Percentiles rank a stretch among this genome's conserved stretches.
Evolutionary conservation across 805 yeast species (phyloP).

Genomic region (Schwanniomyces vanrijiae): DNA sequence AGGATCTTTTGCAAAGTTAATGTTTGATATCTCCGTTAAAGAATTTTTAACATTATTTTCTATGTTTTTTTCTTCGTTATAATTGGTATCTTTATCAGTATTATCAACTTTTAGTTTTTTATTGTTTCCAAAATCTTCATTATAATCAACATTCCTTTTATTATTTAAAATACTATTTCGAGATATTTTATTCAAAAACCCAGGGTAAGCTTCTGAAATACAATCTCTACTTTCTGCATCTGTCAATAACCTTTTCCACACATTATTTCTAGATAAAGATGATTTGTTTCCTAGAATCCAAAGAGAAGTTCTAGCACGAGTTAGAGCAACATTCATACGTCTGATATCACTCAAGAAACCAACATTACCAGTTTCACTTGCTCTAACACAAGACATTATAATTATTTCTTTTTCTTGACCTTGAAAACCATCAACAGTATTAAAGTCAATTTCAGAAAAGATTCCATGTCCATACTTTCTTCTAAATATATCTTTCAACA

Average conservation of each 20-base stretch:
- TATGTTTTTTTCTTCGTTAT: background rate
- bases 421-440: constrained; percentile 95
- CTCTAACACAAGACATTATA: constrained; percentile 93
- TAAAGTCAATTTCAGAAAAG: constrained; percentile 72
- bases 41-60: background rate
- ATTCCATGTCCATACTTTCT: constrained; percentile 63
- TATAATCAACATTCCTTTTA: background rate
- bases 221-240: constrained; percentile 59
- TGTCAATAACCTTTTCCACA: constrained; percentile 70
- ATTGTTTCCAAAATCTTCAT: background rate
- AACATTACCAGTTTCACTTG: constrained; percentile 63
- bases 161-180: background rate
- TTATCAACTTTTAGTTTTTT: background rate
- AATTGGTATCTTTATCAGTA: too few species aligned
- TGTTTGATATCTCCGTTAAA: background rate
- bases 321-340: constrained; percentile 95
- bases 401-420: constrained; percentile 91
- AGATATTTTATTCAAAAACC: constrained; percentile 24
- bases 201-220: constrained; percentile 33
- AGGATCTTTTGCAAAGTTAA: too few species aligned
- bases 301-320: constrained; percentile 87
- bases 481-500: constrained; percentile 56
- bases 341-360: constrained; percentile 91
- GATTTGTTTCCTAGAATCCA: constrained; percentile 86
- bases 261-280: constrained; percentile 61